Percentiles rank a stretch among this genome's conserved stretches.
Conservation (phyloP, 176 grass and related monocot species). For the Secale cereale region DNA sequence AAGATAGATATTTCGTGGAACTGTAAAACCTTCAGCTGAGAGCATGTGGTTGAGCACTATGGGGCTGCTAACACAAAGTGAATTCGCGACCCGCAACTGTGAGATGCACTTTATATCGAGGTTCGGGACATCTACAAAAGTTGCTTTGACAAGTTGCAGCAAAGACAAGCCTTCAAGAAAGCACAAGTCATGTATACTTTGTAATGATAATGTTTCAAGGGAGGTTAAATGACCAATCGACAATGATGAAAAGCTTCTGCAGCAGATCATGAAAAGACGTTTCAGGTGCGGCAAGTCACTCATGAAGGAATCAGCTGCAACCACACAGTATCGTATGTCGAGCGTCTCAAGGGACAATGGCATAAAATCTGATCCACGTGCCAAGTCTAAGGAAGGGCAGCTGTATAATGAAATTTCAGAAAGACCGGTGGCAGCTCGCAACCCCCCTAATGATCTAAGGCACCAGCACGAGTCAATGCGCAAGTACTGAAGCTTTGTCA, state of each 20-base stretch:
- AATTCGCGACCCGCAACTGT: neutral
- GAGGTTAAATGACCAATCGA: neutral
- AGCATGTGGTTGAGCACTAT: neutral
- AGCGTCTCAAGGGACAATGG: rapidly evolving
- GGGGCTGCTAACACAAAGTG: neutral
- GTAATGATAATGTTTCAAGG: neutral
- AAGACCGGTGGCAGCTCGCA: neutral
- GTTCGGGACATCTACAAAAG: neutral
- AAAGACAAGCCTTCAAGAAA: neutral
- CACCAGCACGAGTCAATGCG: neutral
- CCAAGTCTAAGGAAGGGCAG: neutral
- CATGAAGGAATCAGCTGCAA: neutral
- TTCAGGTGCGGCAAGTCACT: neutral
- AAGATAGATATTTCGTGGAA: neutral
- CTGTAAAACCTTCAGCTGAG: neutral
- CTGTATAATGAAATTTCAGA: rapidly evolving
- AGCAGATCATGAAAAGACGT: rapidly evolving
- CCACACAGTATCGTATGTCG: rapidly evolving
- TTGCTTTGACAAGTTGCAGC: rapidly evolving
- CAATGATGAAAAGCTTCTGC: neutral
- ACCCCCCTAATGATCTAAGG: constrained; percentile 5
- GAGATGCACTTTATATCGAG: neutral
- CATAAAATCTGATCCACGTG: neutral
- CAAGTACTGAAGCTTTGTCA: rapidly evolving
- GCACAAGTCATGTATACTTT: neutral